Base-by-base conservation (phyloP, 495 filamentous ascomycete species). In the Staphylotrichum longicolle region DNA sequence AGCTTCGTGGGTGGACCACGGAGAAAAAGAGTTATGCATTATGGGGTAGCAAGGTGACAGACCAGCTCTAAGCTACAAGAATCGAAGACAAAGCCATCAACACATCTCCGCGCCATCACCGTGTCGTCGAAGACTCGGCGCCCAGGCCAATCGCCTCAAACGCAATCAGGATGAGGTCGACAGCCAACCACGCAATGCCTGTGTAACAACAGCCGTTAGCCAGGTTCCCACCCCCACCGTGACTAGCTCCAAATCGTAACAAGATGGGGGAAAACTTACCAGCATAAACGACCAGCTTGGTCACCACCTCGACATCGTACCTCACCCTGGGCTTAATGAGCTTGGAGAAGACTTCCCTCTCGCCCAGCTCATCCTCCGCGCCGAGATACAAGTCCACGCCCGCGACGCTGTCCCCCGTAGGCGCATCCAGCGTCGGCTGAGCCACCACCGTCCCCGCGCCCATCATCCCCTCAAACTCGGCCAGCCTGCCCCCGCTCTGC, bases 281-380 rank as follows among this genome's bases (percentile, higher is more conserved):
- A 61, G 87, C 81, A 80, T 98, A 98, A 45, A 98, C 91, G 68
- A 98, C 88, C 55, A 98, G 77, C 76, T 96, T 98, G 15, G 94
- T 98, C 46, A 98, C 85, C 27, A 98, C 93, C 71, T 98, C 94
- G 8, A 97, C 93, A 76, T 98, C 94, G 70, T 98, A 98, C 63
- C 92, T 82, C 35, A 96, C 92, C 56, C 94, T 85, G 20, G 94
- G 91, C 73, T 86, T 92, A 58, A 92, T 86, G 55, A 98, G 82
- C 70, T 82, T 85, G 15, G 85, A 86, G 71, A 97, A 96, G 67
- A 98, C 85, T 68, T 96, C 90, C 63, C 82, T 85, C 68, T 95
- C 89, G 67, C 74, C 82, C 48, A 82, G 63, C 74, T 83, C 79
- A 63, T 82, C 78, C 55, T 76, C 71, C 60, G 72, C 66, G 7